Evolutionary conservation across 1,284 basidiomycete genomes (phyloP), one percentile per base, ranked within the genome.

Genomic region (Leccinum fallax): DNA sequence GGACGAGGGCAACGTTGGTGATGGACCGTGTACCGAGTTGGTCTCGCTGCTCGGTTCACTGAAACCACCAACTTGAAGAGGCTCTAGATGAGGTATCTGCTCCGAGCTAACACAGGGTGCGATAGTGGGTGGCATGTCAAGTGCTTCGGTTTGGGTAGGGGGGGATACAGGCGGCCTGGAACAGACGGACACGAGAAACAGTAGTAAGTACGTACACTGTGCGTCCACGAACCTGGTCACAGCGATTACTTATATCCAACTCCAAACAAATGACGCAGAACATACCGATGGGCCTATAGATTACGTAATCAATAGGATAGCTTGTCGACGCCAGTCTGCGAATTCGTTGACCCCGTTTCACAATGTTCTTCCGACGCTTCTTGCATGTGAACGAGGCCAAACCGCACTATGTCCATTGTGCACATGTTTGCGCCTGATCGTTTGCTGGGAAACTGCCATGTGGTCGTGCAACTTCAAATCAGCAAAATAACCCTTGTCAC

Each of bases 21-120:
- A 46, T n/a, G n/a, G 28, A 15, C 57, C 58, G 15, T 59, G 62
- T 3, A 65, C 19, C 9, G 66, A 61, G 21, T 36, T 53, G 38
- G 15, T 26, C 24, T 63, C 67, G 34, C 64, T 68, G 1, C 54
- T 57, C 8, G 65, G 58, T 30, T 51, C 57, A 6, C 19, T 49
- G 19, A 13, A 7, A 24, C 21, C 21, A 7, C 54, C 60, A 52
- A 70, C 66, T 1, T 36, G 34, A 36, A 46, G 43, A 19, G 69
- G 65, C 46, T 72, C 71, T 16, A 71, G 71, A 58, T 59, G 59
- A 43, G 71, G 71, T 7, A 71, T 67, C 36, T 60, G 58, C 15
- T 67, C 67, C 1, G 58, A 36, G 24, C 34, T 63, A 24, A 43
- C 36, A 11, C 38, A 56, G 10, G 56, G 65, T 6, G 62, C 61